Percentiles rank a stretch among this genome's conserved stretches.
These are phyloP conservation scores for Polygonum maritimum DNA, from an alignment of 148 eudicot genomes.

Conservation along the genomic window DNA sequence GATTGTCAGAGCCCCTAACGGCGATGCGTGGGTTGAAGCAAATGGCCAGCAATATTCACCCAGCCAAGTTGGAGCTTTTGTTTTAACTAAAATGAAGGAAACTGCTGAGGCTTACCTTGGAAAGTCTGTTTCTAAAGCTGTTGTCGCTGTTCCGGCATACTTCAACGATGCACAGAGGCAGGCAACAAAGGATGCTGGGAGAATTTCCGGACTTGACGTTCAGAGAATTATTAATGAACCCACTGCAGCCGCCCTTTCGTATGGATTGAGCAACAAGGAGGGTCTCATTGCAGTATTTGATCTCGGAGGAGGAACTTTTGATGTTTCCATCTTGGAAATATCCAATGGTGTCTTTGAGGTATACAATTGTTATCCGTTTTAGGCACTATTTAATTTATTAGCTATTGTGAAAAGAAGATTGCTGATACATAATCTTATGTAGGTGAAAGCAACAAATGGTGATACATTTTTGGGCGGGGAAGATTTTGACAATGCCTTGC, in stretches of 20 bases:
- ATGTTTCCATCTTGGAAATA: conserved; percentile 59
- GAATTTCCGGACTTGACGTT: conserved; percentile 58
- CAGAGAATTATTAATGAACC: conserved; percentile 65
- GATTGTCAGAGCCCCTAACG: conserved; percentile 49
- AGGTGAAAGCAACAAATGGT: conserved; percentile 43
- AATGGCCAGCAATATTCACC: conserved; percentile 67
- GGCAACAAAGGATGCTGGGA: conserved; percentile 65
- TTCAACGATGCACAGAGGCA: conserved; percentile 69
- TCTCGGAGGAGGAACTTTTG: conserved; percentile 71
- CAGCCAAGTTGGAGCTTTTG: conserved; percentile 59
- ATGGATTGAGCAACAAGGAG: conserved; percentile 55
- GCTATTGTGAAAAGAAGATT: neutral
- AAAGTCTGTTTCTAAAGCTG: conserved; percentile 42
- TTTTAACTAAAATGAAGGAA: conserved; percentile 63
- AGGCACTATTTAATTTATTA: neutral
- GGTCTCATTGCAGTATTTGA: conserved; percentile 64
- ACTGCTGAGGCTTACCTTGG: conserved; percentile 64
- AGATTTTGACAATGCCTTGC: conserved; percentile 26
- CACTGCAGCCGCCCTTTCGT: conserved; percentile 68
- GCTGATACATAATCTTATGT: neutral
- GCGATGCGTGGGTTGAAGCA: conserved; percentile 71
- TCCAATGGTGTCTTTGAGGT: conserved; percentile 31
- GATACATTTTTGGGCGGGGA: conserved; percentile 38
- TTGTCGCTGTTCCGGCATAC: conserved; percentile 58
- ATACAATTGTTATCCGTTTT: neutral